These are phyloP conservation scores for Metarhizium brunneum DNA, from an alignment of 2,329 filamentous ascomycete genomes.

Conservation along the genomic window DNA sequence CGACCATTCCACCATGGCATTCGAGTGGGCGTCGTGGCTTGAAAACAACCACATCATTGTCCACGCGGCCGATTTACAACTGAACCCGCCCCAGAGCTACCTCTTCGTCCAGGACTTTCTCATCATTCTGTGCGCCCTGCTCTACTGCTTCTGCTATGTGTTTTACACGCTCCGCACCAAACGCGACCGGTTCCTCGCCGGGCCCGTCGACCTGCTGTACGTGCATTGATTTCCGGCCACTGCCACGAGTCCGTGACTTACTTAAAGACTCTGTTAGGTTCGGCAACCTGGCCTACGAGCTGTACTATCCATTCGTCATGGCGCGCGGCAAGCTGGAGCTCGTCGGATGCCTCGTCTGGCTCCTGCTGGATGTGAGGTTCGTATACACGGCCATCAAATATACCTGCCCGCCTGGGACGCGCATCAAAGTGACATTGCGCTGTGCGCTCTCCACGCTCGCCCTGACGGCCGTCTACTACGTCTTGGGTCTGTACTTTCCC, in stretches of 20 bases:
- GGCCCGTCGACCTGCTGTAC: conserved; percentile 2
- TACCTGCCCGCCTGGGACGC: background rate
- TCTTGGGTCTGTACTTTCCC: background rate
- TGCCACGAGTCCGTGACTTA: background rate
- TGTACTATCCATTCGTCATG: conserved; percentile 4
- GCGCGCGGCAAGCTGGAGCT: background rate
- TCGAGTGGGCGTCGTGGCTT: background rate
- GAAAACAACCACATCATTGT: background rate
- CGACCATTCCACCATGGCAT: background rate
- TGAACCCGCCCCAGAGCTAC: conserved; percentile 5
- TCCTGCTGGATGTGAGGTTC: conserved; percentile 4
- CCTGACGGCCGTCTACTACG: background rate
- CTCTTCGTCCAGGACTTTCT: conserved; percentile 6
- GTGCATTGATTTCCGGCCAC: background rate
- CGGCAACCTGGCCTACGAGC: conserved; percentile 5
- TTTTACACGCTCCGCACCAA: conserved; percentile 4
- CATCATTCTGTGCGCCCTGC: conserved; percentile 2
- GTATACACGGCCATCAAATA: conserved; percentile 1
- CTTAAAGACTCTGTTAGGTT: conserved; percentile 1
- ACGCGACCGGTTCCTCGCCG: conserved; percentile 4
- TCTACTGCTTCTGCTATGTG: conserved; percentile 4
- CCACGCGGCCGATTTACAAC: background rate
- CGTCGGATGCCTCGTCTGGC: conserved; percentile 3
- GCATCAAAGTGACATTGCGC: background rate
- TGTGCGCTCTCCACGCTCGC: background rate